Base-by-base conservation (phyloP, 2,329 filamentous ascomycete genomes). In the Diaporthe aspalathi region DNA sequence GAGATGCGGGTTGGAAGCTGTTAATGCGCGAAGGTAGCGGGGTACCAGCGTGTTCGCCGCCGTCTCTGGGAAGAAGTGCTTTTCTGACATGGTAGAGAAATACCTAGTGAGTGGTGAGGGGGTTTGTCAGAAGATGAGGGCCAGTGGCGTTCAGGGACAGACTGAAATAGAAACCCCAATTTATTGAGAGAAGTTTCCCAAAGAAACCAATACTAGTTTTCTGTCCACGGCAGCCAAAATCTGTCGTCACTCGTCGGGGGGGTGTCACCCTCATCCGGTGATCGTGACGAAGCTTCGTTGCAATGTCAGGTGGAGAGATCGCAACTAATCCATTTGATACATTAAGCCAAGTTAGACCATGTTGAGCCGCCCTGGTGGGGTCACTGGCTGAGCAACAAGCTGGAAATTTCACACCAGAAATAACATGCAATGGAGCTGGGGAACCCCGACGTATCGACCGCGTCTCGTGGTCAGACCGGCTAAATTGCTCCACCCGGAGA, bases 11-110 rank as follows among this genome's bases (percentile, higher is more conserved):
- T 62, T 62, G 2, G 56, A 62, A 1, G 56, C 56, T 6, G 56
- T 47, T 2, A 71, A 35, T 7, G 69, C 38, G 54, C 83, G 81
- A 27, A 87, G 81, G 52, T 83, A 83, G 65, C 83, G 81, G n/a
- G 84, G 78, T 1, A 88, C 85, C 20, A 88, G 82, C 3, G 75
- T 75, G 49, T 78, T 78, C 70, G 84, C 85, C 72, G 84, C 81
- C 22, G 84, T 85, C 66, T 81, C 82, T 40, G 83, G 81, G 73
- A 88, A 88, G 78, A 87, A 88, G 76, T 88, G 86, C 78, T 87
- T 88, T 32, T 83, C 81, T 43, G 85, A 86, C 86, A 88, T 88
- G 54, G 47, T 80, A 22, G 49, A 12, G 20, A 63, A 17, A 17
- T n/a, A n/a, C n/a, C 22, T 52, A n/a, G 29, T 56, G 24, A 60